Conservation (phyloP, 2,329 filamentous ascomycete genomes). For the Daldinia sp. region DNA sequence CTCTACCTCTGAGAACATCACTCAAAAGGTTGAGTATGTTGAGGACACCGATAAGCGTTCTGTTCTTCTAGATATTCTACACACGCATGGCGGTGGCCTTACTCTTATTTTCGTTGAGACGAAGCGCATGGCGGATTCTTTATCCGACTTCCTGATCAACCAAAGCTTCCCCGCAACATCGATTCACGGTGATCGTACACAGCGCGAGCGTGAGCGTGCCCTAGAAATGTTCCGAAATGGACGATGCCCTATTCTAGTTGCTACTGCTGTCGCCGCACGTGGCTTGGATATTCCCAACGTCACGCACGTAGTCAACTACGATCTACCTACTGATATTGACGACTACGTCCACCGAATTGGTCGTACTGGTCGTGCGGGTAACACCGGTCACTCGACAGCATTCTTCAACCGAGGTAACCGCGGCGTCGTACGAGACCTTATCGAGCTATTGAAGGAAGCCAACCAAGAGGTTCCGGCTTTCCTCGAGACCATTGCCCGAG, state of each 20-base stretch:
- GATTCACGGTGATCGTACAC: slow-evolving; percentile 97
- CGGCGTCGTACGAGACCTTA: slow-evolving; percentile 92
- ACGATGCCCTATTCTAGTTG: slow-evolving; percentile 94
- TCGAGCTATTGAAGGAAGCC: slow-evolving; percentile 98
- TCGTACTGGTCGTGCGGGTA: slow-evolving; percentile 99
- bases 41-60: slow-evolving; percentile 98
- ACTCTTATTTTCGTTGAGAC: slow-evolving; percentile 99
- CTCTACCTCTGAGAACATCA: slow-evolving; percentile 99
- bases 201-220: slow-evolving; percentile 97
- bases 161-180: slow-evolving; percentile 98
- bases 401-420: slow-evolving; percentile 99
- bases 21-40: slow-evolving; percentile 97
- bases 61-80: slow-evolving; percentile 94
- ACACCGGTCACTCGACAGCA: slow-evolving; percentile 96
- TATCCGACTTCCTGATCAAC: slow-evolving; percentile 98
- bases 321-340: slow-evolving; percentile 97
- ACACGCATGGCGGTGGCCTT: slow-evolving; percentile 88
- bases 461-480: slow-evolving; percentile 96
- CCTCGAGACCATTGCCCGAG: slow-evolving; percentile 96
- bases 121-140: slow-evolving; percentile 98
- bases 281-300: slow-evolving; percentile 96
- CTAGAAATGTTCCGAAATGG: slow-evolving; percentile 97
- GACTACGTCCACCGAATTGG: slow-evolving; percentile 99
- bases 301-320: slow-evolving; percentile 98
- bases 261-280: slow-evolving; percentile 92